phyloP scores from a whole-genome alignment of 768 basidiomycete species.

The Galerina marginata region DNA sequence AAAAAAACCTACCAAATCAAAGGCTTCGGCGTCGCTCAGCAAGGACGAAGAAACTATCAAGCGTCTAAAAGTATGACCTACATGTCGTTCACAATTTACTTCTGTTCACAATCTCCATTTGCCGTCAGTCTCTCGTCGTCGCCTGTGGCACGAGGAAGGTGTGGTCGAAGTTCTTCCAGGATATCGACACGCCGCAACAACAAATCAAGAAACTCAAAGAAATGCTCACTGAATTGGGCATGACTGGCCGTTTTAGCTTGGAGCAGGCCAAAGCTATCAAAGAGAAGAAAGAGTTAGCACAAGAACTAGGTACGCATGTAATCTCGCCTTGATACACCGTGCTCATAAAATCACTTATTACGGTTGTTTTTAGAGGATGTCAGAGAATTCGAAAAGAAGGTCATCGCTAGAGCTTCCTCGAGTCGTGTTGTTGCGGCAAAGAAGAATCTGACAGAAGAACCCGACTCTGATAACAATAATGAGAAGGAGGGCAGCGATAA shows the following conservation, averaged over 20 bases:
- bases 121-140: conserved; percentile 61
- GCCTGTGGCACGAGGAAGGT: conserved; percentile 81
- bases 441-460: conserved; percentile 28
- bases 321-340: neutral
- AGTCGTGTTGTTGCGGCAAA: conserved; percentile 21
- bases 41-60: conserved; percentile 81
- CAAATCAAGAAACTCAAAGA: conserved; percentile 71
- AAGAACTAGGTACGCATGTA: conserved; percentile 71
- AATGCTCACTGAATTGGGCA: conserved; percentile 75
- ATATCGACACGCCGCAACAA: conserved; percentile 55
- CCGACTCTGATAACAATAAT: conserved; percentile 30
- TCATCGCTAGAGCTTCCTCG: conserved; percentile 38
- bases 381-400: conserved; percentile 64
- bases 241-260: conserved; percentile 76
- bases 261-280: conserved; percentile 83
- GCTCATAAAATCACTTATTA: neutral
- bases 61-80: conserved; percentile 64
- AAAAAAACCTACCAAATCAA: conserved; percentile 36
- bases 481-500: conserved; percentile 35
- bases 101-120: neutral
- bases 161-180: conserved; percentile 78
- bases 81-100: neutral
- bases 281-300: conserved; percentile 72
- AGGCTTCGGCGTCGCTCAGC: conserved; percentile 33
- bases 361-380: conserved; percentile 66